A percentile compares a stretch with the other conserved stretches of the same genome.
phyloP scores from a whole-genome alignment of 345 rosid species.

The Eucalyptus cloeziana region DNA sequence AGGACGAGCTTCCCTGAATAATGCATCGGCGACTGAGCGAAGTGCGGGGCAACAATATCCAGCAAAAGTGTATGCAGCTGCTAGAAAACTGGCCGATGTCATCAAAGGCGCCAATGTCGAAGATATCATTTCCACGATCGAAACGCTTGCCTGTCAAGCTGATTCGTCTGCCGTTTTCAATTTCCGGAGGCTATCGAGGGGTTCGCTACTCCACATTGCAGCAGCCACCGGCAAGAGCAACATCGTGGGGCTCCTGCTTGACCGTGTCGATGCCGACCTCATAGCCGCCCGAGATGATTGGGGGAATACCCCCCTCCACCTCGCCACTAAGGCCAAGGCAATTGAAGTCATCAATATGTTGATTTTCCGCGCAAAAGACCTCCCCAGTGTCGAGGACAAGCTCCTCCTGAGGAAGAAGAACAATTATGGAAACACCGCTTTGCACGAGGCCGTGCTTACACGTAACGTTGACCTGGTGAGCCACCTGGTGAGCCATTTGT shows the following conservation, averaged over 20 bases:
- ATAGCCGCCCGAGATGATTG: neutral
- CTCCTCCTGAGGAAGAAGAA: neutral
- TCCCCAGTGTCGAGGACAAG: too few relatives aligned
- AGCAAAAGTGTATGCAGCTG: neutral
- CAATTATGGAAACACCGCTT: neutral
- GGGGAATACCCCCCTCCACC: neutral
- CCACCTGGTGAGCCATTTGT: neutral
- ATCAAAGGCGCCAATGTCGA: neutral
- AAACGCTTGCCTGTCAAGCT: neutral
- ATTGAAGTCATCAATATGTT: too few relatives aligned
- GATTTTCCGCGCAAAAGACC: too few relatives aligned
- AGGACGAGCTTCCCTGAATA: too few relatives aligned
- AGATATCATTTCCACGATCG: accelerated
- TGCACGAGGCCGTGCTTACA: neutral
- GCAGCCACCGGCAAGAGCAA: neutral
- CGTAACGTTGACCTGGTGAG: accelerated
- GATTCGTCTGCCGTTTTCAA: neutral
- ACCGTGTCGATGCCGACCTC: accelerated
- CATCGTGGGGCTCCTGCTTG: neutral
- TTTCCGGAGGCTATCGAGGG: neutral
- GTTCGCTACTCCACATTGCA: neutral
- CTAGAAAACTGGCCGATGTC: neutral
- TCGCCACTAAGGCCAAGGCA: neutral
- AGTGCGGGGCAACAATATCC: neutral
- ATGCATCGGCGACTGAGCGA: neutral